Conservation (phyloP, 2,329 filamentous ascomycete genomes). For the Paraphaeosphaeria minitans region DNA sequence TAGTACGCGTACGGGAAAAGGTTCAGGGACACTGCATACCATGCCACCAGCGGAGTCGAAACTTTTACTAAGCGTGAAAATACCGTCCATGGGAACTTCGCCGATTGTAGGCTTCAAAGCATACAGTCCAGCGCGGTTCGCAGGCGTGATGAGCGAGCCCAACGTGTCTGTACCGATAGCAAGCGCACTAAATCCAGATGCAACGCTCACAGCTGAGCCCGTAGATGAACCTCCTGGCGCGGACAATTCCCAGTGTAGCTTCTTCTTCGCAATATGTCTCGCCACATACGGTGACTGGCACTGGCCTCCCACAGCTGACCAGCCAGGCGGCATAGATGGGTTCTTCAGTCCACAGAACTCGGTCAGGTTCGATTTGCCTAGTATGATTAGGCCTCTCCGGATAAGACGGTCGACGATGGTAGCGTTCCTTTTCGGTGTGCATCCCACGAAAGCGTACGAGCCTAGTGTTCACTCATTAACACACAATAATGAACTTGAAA, state of each 20-base stretch:
- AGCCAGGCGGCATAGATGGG: constrained; percentile 46
- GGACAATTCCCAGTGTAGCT: constrained; percentile 45
- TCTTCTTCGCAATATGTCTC: constrained; percentile 44
- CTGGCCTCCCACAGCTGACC: constrained; percentile 48
- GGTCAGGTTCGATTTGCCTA: constrained; percentile 52
- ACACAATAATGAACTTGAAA: not conserved
- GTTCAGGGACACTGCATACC: constrained; percentile 20
- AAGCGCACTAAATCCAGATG: constrained; percentile 49
- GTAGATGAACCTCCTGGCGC: constrained; percentile 45
- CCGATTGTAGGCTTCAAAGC: constrained; percentile 47
- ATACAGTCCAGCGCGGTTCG: constrained; percentile 48
- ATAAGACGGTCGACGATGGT: constrained; percentile 46
- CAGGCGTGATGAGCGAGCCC: constrained; percentile 48
- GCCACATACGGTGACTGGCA: constrained; percentile 47
- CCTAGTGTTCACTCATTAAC: constrained; percentile 21
- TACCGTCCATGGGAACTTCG: constrained; percentile 43
- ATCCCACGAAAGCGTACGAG: constrained; percentile 46
- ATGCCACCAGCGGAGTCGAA: constrained; percentile 44
- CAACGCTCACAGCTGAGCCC: constrained; percentile 47
- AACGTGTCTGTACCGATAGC: constrained; percentile 49
- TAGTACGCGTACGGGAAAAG: not conserved
- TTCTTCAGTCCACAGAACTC: constrained; percentile 46
- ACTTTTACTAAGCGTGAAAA: constrained; percentile 41
- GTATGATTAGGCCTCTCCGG: constrained; percentile 48
- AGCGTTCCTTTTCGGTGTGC: constrained; percentile 45